Conservation (phyloP, 2,329 filamentous ascomycete species). For the Tolypocladium tropicale region DNA sequence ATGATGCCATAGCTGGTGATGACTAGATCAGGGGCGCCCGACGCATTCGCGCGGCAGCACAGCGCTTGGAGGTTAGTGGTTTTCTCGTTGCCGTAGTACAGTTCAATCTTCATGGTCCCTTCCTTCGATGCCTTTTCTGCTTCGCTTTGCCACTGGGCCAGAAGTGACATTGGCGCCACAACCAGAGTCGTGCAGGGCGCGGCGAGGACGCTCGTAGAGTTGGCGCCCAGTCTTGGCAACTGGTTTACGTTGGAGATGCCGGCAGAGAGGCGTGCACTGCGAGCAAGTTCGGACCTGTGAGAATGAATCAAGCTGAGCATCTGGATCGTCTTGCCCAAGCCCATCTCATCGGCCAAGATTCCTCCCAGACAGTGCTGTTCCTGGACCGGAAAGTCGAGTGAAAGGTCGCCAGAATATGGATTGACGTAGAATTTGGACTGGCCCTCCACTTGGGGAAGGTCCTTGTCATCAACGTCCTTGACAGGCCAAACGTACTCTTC, state of each 20-base stretch:
- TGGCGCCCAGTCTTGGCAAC: conserved; percentile 51
- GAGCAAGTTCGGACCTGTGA: conserved; percentile 52
- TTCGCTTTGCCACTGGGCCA: conserved; percentile 97
- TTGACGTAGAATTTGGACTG: conserved; percentile 85
- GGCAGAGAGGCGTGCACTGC: conserved; percentile 22
- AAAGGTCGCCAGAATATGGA: conserved; percentile 90
- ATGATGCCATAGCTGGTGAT: conserved; percentile 93
- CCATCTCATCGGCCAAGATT: conserved; percentile 94
- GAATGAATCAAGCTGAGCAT: conserved; percentile 92
- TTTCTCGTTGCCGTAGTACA: conserved; percentile 92
- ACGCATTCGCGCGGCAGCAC: conserved; percentile 64
- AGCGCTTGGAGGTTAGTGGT: conserved; percentile 64
- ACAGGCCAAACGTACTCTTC: conserved; percentile 87
- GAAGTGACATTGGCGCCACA: conserved; percentile 89
- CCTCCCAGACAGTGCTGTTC: conserved; percentile 92
- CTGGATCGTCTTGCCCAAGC: conserved; percentile 94
- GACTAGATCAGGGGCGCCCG: conserved; percentile 74
- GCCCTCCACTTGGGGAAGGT: conserved; percentile 53
- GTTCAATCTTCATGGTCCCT: conserved; percentile 70
- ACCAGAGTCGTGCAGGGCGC: conserved; percentile 89
- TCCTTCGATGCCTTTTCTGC: conserved; percentile 80
- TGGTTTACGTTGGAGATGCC: conserved; percentile 40
- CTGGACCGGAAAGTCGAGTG: conserved; percentile 82
- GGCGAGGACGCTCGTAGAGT: conserved; percentile 44
- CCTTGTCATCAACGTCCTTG: conserved; percentile 77